A percentile compares a stretch with the other conserved stretches of the same genome.
These are phyloP conservation scores for Eimeria tenella DNA, from an alignment of 169 alveolate species.

Conservation along the genomic window DNA sequence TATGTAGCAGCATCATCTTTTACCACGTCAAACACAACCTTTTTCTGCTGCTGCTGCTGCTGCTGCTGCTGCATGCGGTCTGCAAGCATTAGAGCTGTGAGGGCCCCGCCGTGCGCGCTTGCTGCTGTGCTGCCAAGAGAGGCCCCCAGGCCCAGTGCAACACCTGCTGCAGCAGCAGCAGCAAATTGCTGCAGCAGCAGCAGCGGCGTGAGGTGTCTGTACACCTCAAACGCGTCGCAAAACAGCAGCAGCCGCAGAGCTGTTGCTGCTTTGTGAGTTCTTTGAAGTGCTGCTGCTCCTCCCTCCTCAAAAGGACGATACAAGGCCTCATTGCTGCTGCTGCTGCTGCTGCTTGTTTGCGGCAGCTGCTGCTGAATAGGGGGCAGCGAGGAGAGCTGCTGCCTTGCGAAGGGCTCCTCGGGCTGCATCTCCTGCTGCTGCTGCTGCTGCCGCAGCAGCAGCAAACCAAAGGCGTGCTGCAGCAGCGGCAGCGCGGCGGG, in stretches of 20 bases:
- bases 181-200: slow-evolving; percentile 32
- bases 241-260: slow-evolving; percentile 41
- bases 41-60: background rate
- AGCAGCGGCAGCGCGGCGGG: slow-evolving; percentile 47
- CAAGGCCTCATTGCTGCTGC: background rate
- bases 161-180: slow-evolving; percentile 34
- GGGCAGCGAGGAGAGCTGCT: slow-evolving; percentile 42
- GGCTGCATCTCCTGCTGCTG: slow-evolving; percentile 24
- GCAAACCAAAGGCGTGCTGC: slow-evolving; percentile 61
- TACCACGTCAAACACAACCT: background rate
- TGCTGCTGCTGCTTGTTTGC: background rate
- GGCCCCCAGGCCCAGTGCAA: slow-evolving; percentile 41
- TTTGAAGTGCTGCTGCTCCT: slow-evolving; percentile 12
- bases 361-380: background rate
- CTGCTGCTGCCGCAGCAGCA: slow-evolving; percentile 50
- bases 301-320: slow-evolving; percentile 13
- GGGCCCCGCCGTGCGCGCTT: slow-evolving; percentile 6
- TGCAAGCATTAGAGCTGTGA: slow-evolving; percentile 17
- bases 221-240: slow-evolving; percentile 50
- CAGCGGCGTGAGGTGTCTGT: slow-evolving; percentile 52
- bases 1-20: slow-evolving; percentile 6
- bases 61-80: slow-evolving; percentile 44
- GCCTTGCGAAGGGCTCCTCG: slow-evolving; percentile 40
- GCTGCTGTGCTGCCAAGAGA: slow-evolving; percentile 56
- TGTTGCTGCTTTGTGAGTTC: slow-evolving; percentile 40